A percentile compares a stretch with the other conserved stretches of the same genome.
These are phyloP conservation scores for Aspergillus sp. DNA, from an alignment of 2,329 filamentous ascomycete species.

Conservation along the genomic window DNA sequence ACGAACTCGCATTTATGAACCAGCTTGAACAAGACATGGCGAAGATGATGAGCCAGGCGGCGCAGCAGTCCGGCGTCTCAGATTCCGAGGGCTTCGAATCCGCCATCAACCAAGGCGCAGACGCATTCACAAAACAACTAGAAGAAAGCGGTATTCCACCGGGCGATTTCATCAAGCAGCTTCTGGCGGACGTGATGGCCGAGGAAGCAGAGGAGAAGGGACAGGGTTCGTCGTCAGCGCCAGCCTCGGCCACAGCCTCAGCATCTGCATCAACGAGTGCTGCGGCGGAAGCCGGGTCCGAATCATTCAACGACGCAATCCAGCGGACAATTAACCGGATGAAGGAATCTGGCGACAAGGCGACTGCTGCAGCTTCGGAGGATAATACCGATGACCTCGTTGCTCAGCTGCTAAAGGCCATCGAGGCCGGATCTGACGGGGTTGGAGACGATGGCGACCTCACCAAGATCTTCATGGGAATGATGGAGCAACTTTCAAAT, in stretches of 20 bases:
- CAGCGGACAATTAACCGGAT: constrained; percentile 94
- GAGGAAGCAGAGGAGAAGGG: constrained; percentile 26
- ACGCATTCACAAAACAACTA: constrained; percentile 42
- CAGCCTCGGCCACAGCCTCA: constrained; percentile 9
- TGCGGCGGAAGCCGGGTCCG: constrained; percentile 54
- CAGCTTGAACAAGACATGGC: constrained; percentile 92
- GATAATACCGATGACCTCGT: constrained; percentile 79
- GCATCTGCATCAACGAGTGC: constrained; percentile 17
- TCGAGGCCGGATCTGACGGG: constrained; percentile 67
- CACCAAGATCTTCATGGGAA: constrained; percentile 90
- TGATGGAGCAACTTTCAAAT: constrained; percentile 99
- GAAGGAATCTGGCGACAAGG: constrained; percentile 84
- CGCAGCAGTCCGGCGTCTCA: constrained; percentile 27
- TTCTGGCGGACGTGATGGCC: constrained; percentile 41
- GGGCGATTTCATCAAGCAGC: constrained; percentile 41
- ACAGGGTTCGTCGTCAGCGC: constrained; percentile 28
- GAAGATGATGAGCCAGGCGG: constrained; percentile 65
- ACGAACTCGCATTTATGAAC: constrained; percentile 67
- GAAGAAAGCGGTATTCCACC: constrained; percentile 40
- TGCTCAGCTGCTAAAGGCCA: constrained; percentile 88
- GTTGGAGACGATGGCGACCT: constrained; percentile 79
- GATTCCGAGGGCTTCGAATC: constrained; percentile 29
- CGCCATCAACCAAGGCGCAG: constrained; percentile 37
- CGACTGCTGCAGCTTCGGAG: constrained; percentile 71
- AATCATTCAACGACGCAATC: constrained; percentile 89